Evolutionary conservation across 352 stramenopile genomes (phyloP), one percentile per base, ranked within the genome.

Genomic region (Globisporangium irregulare): DNA sequence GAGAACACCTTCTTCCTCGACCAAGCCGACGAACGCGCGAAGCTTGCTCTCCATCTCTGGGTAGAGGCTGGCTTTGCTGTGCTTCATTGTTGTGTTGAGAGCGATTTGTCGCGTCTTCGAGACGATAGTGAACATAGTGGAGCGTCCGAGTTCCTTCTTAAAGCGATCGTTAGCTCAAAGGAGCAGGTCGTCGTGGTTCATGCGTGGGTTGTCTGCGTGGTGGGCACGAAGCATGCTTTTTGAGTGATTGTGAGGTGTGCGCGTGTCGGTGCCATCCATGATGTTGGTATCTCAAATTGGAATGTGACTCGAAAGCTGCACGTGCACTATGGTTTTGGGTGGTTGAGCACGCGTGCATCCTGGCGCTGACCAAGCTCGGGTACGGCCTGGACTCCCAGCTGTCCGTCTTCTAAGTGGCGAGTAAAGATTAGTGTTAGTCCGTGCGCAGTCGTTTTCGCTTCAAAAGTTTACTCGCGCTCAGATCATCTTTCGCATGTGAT

Each of bases 341-440:
- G 93, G 34, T 99, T 61, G 94, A 98, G 79, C 94, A 95, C 75
- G 92, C 92, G 9, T 98, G 94, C 69, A 72, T 95, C 25, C 92
- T 93, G 0, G 92, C 93, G 67, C 81, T 98, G 32, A 62, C 84
- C 38, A 83, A 87, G 63, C 78, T 98, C 36, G 91, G 92, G 56
- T 98, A 97, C 78, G 84, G 81, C 22, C 74, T 89, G 55, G 76
- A 89, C 25, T 80, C 92, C 36, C 36, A 43, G 36, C 14, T 43
- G 36, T 4, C 36, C 36, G 36, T 43, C 9, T 43, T 43, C 14
- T 43, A 4, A 43, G 4, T 43, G 9, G 12, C 14, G 36, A 43
- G 10, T 43, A 43, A 43, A 5, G 36, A 43, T 43, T 43, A 43
- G 36, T 10, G 15, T 43, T 43, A 4, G 4, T 18, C 36, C 36